A percentile compares a stretch with the other conserved stretches of the same genome.
phyloP scores from a whole-genome alignment of 164 flowering plant species.

The Nymphaea colorata region DNA sequence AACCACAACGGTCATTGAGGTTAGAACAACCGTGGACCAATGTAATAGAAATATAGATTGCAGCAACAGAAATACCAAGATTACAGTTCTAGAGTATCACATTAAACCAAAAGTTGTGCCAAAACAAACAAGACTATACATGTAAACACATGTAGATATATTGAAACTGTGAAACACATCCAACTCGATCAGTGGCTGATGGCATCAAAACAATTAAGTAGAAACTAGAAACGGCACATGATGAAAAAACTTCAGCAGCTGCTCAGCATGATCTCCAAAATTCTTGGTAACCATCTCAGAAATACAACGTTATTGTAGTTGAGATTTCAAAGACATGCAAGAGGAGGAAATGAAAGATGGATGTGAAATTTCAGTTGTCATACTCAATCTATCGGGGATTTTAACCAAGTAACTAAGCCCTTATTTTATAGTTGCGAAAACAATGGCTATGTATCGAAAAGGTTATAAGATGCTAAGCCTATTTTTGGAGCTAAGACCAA shows the following conservation, averaged over 20 bases:
- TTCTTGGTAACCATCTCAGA: conserved; percentile 92
- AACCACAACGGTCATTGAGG: no score
- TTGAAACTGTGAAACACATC: conserved; percentile 26
- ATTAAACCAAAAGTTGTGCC: no score
- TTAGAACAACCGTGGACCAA: no score
- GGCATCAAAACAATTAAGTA: conserved; percentile 83
- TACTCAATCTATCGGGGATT: conserved; percentile 83
- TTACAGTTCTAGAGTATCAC: no score
- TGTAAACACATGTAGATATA: neutral
- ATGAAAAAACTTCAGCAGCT: conserved; percentile 92
- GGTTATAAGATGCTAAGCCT: no score
- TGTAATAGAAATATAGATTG: no score
- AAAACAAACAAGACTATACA: neutral
- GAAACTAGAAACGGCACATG: conserved; percentile 93
- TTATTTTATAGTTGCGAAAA: conserved; percentile 52
- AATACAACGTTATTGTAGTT: neutral
- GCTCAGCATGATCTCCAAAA: conserved; percentile 98
- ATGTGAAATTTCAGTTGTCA: neutral
- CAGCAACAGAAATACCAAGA: no score
- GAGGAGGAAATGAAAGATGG: neutral
- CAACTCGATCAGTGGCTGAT: conserved; percentile 69
- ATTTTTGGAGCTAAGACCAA: no score
- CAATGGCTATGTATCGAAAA: no score
- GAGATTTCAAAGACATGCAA: neutral
- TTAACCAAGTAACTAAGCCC: conserved; percentile 89